Evolutionary conservation across 768 basidiomycete species (phyloP).

Genomic region (Psilocybe subaeruginosa): DNA sequence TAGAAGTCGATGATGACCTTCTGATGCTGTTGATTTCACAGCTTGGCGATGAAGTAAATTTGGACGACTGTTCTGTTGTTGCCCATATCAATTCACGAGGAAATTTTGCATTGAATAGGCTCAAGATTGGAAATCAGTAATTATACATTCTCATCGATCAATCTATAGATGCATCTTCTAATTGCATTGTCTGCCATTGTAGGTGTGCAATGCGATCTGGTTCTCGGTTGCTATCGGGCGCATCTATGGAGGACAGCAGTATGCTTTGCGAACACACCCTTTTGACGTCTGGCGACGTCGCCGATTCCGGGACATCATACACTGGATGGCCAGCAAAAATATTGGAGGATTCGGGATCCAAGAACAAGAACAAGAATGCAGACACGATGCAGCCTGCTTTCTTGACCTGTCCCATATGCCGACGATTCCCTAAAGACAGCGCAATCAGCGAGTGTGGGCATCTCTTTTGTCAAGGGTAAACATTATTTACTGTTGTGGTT

Average conservation of each 20-base stretch:
- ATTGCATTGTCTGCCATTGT: not conserved
- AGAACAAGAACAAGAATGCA: not conserved
- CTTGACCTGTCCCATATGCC: slow-evolving; percentile 34
- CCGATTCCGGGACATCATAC: slow-evolving; percentile 40
- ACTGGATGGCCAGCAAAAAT: slow-evolving; percentile 46
- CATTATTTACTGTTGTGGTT: not conserved
- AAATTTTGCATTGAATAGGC: slow-evolving; percentile 43
- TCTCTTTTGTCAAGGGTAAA: slow-evolving; percentile 29
- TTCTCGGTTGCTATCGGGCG: slow-evolving; percentile 49
- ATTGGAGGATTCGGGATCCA: slow-evolving; percentile 17
- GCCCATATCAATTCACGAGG: slow-evolving; percentile 52
- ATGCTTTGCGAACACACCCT: slow-evolving; percentile 54
- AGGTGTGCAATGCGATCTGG: slow-evolving; percentile 48
- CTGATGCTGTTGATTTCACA: slow-evolving; percentile 15
- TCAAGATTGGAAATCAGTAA: slow-evolving; percentile 43
- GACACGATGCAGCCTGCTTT: slow-evolving; percentile 13
- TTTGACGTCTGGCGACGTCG: slow-evolving; percentile 48
- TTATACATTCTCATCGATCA: not conserved
- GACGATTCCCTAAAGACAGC: slow-evolving; percentile 31
- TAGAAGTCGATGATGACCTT: not conserved
- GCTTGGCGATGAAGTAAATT: slow-evolving; percentile 45
- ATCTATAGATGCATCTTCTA: not conserved
- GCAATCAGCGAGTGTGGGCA: slow-evolving; percentile 35
- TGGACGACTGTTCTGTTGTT: slow-evolving; percentile 51
- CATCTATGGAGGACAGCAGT: slow-evolving; percentile 51